Evolutionary conservation across 2,329 filamentous ascomycete genomes (phyloP).

Genomic region (Periconia sp.): DNA sequence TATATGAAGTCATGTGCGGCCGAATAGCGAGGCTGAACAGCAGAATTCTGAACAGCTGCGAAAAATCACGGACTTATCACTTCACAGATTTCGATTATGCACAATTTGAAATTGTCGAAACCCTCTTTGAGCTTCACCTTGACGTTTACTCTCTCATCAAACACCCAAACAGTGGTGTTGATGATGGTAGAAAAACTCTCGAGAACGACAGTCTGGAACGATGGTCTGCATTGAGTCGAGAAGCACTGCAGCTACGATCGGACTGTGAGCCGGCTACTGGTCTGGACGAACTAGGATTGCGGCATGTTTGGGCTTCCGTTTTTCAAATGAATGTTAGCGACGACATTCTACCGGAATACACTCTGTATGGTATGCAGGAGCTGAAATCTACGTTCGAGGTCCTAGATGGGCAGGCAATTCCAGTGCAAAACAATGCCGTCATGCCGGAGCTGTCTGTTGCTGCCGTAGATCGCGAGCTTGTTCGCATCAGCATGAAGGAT

Average conservation of each 20-base stretch:
- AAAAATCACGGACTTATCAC: slow-evolving; percentile 15
- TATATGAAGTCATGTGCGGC: slow-evolving; percentile 48
- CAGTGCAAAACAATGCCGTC: slow-evolving; percentile 78
- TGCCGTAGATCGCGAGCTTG: slow-evolving; percentile 88
- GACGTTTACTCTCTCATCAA: slow-evolving; percentile 67
- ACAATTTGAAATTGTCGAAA: slow-evolving; percentile 58
- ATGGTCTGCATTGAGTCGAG: slow-evolving; percentile 62
- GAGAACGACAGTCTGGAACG: slow-evolving; percentile 62
- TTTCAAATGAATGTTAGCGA: slow-evolving; percentile 62
- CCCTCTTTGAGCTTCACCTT: slow-evolving; percentile 67
- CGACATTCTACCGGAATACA: slow-evolving; percentile 59
- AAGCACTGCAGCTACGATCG: slow-evolving; percentile 51
- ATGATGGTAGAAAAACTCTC: slow-evolving; percentile 51
- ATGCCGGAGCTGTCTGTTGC: slow-evolving; percentile 83
- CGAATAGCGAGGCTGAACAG: slow-evolving; percentile 31
- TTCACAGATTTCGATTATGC: slow-evolving; percentile 36
- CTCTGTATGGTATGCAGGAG: slow-evolving; percentile 64
- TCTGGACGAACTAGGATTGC: slow-evolving; percentile 52
- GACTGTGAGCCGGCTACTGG: slow-evolving; percentile 19
- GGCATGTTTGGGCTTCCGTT: slow-evolving; percentile 68
- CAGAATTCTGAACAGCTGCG: slow-evolving; percentile 24
- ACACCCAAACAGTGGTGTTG: slow-evolving; percentile 59
- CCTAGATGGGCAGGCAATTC: slow-evolving; percentile 54
- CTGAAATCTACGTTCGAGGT: slow-evolving; percentile 57
- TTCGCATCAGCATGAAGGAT: slow-evolving; percentile 91